phyloP scores from a whole-genome alignment of 2,329 filamentous ascomycete species.

The Penicillium sclerotiorum region DNA sequence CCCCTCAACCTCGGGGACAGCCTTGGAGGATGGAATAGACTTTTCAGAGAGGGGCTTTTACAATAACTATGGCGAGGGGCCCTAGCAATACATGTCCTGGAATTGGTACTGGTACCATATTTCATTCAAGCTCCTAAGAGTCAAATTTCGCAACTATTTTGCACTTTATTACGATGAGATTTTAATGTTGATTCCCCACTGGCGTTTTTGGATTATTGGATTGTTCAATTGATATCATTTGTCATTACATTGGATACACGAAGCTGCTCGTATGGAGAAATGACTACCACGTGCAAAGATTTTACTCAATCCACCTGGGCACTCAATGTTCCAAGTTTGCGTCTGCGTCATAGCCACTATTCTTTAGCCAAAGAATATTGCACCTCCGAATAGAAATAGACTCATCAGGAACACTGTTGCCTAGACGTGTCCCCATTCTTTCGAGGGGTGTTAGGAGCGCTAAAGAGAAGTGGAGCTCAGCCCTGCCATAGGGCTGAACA shows the following conservation, averaged over 20 bases:
- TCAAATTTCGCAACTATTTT: too few relatives aligned
- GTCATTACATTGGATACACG: too few relatives aligned
- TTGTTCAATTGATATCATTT: background rate
- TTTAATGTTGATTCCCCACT: background rate
- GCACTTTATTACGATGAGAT: too few relatives aligned
- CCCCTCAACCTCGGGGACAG: constrained; percentile 8
- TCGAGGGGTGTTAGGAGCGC: background rate
- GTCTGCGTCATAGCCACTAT: too few relatives aligned
- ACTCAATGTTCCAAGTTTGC: too few relatives aligned
- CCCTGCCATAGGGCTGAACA: background rate
- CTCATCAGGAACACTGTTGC: background rate
- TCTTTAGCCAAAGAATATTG: too few relatives aligned
- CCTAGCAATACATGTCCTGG: too few relatives aligned
- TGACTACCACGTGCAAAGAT: background rate
- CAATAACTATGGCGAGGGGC: background rate
- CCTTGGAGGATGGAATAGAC: background rate
- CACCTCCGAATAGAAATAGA: too few relatives aligned
- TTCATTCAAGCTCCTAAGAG: too few relatives aligned
- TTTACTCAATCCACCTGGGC: background rate
- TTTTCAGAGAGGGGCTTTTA: background rate
- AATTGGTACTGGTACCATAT: too few relatives aligned
- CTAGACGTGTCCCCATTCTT: background rate
- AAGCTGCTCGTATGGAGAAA: too few relatives aligned
- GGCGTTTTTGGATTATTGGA: background rate
- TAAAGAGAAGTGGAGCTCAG: background rate